Base-by-base conservation (phyloP, 1,284 basidiomycete genomes). In the Puccinia brachypodii region DNA sequence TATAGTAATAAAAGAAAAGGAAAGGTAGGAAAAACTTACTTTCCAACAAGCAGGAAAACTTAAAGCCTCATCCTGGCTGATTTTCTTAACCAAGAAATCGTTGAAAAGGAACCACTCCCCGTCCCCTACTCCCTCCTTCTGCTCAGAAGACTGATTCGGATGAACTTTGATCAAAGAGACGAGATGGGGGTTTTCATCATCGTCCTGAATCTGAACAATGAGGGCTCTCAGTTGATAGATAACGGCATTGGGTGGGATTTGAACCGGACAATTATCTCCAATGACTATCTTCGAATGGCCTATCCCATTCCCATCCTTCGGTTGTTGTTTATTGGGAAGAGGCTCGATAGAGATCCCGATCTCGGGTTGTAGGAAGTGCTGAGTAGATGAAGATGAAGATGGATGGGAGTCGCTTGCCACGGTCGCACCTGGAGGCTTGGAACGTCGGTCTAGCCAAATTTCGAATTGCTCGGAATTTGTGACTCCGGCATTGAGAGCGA, bases 51-150 rank as follows among this genome's bases (percentile, higher is more conserved):
- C 92, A 4, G 92, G 90, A 85, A 98, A 96, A 84, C 92, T 91
- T 77, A 98, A 87, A 0, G 94, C 96, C 83, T 98, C 96, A 38
- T 91, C 89, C 86, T 96, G 93, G 0, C 91, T 88, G 36, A 98
- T 90, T 77, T 93, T 93, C 66, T 90, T 90, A 6, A 99, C 97
- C 1, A 93, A 89, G 86, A 99, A 99, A 86, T 99, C 96, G 86
- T 99, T 99, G 90, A 99, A 99, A 82, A 99, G 88, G 85, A 93
- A 92, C 96, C 96, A 99, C 0, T 91, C 90, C 0, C 82, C 87
- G 11, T 84, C 84, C 1, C 84, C 84, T 2, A 86, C 84, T 13
- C 53, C 36, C n/a, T 11, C 38, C 3, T 60, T 38, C 25, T 31
- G 14, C 2, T 38, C 6, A 38, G 22, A 4, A 69, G 69, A 44